Percentiles rank a stretch among this genome's conserved stretches.
phyloP scores from a whole-genome alignment of 441 rosid species.

The Erysimum cheiri region DNA sequence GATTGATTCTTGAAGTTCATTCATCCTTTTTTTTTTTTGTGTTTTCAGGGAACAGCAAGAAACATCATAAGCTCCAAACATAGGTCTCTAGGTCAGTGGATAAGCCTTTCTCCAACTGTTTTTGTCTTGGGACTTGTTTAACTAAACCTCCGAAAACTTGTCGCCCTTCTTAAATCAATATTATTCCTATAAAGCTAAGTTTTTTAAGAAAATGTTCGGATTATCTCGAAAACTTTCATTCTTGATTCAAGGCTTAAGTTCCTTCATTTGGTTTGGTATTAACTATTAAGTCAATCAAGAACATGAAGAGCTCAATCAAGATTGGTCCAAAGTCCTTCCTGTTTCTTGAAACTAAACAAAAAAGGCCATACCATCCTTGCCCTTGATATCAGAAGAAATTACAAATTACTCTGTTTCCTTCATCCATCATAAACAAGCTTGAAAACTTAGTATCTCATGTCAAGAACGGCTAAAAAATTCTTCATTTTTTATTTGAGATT shows the following conservation, averaged over 20 bases:
- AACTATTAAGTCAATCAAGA: slow-evolving; percentile 1
- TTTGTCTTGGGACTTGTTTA: neutral
- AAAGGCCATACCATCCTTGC: neutral
- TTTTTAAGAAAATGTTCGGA: neutral
- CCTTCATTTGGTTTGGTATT: slow-evolving; percentile 15
- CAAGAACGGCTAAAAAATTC: neutral
- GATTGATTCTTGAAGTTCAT: slow-evolving; percentile 2
- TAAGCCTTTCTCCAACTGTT: slow-evolving; percentile 9
- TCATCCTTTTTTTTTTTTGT: neutral
- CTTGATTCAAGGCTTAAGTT: slow-evolving; percentile 7
- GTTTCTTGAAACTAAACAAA: neutral
- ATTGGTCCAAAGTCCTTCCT: neutral
- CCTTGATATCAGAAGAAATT: neutral
- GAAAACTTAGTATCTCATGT: neutral
- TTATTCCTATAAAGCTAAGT: neutral
- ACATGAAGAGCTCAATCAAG: slow-evolving; percentile 12
- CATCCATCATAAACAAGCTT: slow-evolving; percentile 8
- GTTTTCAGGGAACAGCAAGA: slow-evolving; percentile 57
- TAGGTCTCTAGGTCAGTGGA: slow-evolving; percentile 53
- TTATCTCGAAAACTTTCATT: neutral
- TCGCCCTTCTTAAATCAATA: slow-evolving; percentile 14
- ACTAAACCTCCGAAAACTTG: neutral
- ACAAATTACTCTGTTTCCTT: slow-evolving; percentile 1
- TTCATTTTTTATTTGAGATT: neutral
- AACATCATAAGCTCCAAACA: slow-evolving; percentile 54